These are phyloP conservation scores for Trametes pubescens DNA, from an alignment of 1,284 basidiomycete species.

Conservation along the genomic window DNA sequence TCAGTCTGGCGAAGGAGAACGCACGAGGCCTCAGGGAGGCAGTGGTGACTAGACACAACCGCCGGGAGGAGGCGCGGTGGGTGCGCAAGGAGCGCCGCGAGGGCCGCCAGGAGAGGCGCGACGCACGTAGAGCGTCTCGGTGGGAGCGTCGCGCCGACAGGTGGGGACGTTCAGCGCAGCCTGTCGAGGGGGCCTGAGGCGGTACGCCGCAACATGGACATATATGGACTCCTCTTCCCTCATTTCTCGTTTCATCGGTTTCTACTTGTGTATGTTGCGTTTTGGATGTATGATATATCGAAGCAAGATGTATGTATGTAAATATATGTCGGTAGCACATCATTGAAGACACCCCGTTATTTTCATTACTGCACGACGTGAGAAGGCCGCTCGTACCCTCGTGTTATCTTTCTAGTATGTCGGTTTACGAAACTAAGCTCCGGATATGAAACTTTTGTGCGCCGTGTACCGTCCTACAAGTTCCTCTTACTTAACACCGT, in stretches of 20 bases:
- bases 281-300: slow-evolving; percentile 17
- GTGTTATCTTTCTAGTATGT: too few species aligned
- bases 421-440: too few species aligned
- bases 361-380: too few species aligned
- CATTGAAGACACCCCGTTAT: not conserved
- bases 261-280: not conserved
- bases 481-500: too few species aligned
- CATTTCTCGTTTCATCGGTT: not conserved
- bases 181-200: slow-evolving; percentile 5
- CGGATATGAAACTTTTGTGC: too few species aligned
- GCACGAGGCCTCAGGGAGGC: slow-evolving; percentile 52
- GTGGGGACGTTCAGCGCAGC: slow-evolving; percentile 22
- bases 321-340: slow-evolving; percentile 9
- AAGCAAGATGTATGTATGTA: slow-evolving; percentile 20
- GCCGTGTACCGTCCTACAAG: too few species aligned
- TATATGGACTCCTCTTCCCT: slow-evolving; percentile 6
- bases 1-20: slow-evolving; percentile 55
- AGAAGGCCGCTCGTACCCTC: too few species aligned
- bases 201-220: not conserved
- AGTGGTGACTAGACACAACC: slow-evolving; percentile 36
- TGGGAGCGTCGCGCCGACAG: slow-evolving; percentile 21
- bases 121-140: not conserved
- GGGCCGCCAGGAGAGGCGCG: slow-evolving; percentile 6
- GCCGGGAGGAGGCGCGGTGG: slow-evolving; percentile 27
- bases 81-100: slow-evolving; percentile 24